Percentiles rank a stretch among this genome's conserved stretches.
Evolutionary conservation across 768 basidiomycete species (phyloP).

Genomic region (Paxillus involutus): DNA sequence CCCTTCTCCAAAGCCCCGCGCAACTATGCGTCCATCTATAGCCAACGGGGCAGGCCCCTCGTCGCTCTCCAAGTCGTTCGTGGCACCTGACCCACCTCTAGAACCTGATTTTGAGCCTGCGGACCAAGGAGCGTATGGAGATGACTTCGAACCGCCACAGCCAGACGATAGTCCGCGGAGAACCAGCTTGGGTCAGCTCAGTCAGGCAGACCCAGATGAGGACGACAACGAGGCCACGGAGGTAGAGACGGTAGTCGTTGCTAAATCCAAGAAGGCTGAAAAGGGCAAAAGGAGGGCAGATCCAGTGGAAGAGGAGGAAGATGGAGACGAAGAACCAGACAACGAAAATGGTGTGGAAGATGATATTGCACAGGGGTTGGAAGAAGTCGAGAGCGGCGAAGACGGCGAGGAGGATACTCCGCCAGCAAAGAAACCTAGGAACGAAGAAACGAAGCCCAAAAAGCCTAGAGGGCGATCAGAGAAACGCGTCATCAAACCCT

Average conservation of each 20-base stretch:
- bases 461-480: slow-evolving; percentile 23
- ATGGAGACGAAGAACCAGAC: slow-evolving; percentile 6
- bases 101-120: slow-evolving; percentile 26
- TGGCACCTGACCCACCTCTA: slow-evolving; percentile 18
- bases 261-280: slow-evolving; percentile 24
- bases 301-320: slow-evolving; percentile 13
- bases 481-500: slow-evolving; percentile 15
- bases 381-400: slow-evolving; percentile 52
- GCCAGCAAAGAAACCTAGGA: slow-evolving; percentile 26
- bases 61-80: slow-evolving; percentile 29
- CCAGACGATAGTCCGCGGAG: slow-evolving; percentile 28
- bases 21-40: slow-evolving; percentile 30
- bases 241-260: slow-evolving; percentile 33
- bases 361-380: slow-evolving; percentile 43
- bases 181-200: slow-evolving; percentile 49
- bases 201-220: slow-evolving; percentile 47
- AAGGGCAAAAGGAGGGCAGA: slow-evolving; percentile 44
- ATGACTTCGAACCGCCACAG: slow-evolving; percentile 22
- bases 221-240: slow-evolving; percentile 32
- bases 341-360: slow-evolving; percentile 36
- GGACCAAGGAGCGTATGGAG: slow-evolving; percentile 23
- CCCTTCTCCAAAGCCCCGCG: slow-evolving; percentile 53
- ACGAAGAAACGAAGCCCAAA: slow-evolving; percentile 27
- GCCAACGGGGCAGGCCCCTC: slow-evolving; percentile 37
- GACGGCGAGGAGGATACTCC: slow-evolving; percentile 40